Conservation (phyloP, 1,284 basidiomycete species). For the Schizopora paradoxa region DNA sequence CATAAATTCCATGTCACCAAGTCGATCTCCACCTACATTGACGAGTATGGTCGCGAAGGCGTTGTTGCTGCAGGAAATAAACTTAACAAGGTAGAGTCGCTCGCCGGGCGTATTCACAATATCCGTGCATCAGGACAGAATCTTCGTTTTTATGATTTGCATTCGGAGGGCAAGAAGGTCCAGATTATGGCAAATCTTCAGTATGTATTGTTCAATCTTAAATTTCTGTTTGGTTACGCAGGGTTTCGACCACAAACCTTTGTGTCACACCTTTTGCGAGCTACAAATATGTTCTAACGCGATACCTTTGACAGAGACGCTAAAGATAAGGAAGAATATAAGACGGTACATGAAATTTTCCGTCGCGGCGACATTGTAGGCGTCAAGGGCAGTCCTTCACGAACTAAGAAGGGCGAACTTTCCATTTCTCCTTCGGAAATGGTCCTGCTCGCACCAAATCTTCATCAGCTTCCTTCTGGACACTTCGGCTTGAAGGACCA, state of each 20-base stretch:
- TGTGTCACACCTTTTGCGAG: background rate
- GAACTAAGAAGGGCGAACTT: conserved; percentile 95
- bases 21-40: conserved; percentile 77
- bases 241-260: background rate
- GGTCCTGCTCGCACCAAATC: conserved; percentile 89
- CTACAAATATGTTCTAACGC: too few species aligned
- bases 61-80: conserved; percentile 61
- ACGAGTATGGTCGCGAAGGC: conserved; percentile 70
- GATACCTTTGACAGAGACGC: conserved; percentile 50
- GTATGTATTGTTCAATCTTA: conserved; percentile 41
- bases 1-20: conserved; percentile 95
- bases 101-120: conserved; percentile 91
- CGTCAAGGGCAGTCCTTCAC: conserved; percentile 82
- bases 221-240: background rate
- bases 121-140: conserved; percentile 82
- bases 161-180: conserved; percentile 88
- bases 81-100: conserved; percentile 49
- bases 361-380: conserved; percentile 96
- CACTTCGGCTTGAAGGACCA: conserved; percentile 94
- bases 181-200: conserved; percentile 93
- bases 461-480: conserved; percentile 91
- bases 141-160: conserved; percentile 93
- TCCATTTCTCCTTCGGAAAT: conserved; percentile 84
- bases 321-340: conserved; percentile 64
- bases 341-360: conserved; percentile 79